Evolutionary conservation across 2,329 filamentous ascomycete species (phyloP), one percentile per base, ranked within the genome.

Genomic region (Fusarium acutatum): DNA sequence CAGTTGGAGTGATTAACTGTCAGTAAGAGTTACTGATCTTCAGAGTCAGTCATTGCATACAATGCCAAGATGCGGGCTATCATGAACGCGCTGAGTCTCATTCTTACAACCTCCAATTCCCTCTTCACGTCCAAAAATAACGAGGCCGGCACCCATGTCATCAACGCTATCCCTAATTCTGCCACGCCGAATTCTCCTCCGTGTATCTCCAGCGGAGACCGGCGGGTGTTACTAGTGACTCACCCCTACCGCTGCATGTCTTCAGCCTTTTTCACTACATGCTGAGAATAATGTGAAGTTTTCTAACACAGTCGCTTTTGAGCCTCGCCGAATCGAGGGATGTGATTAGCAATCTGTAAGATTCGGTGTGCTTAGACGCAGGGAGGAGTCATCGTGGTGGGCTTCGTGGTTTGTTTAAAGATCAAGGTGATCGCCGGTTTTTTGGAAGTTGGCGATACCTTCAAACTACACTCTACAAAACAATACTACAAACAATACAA

Each of bases 121-220:
- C 15, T 30, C 56, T 47, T 56, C 24, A 52, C 24, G 24, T 14
- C 34, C 50, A 40, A 40, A 54, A 38, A 54, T n/a, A 67, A 46
- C 18, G 20, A 35, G 3, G n/a, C 46, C 6, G 12, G 41, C 32
- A 62, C 28, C 63, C 58, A 47, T 52, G 58, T 54, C 37, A 34
- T 50, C 30, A 32, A 43, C 63, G 50, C 75, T 69, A 76, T 74
- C n/a, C 73, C 73, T 30, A 54, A 66, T 77, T 70, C 66, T 67
- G 71, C 37, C 60, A 73, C 71, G 75, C 75, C 75, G 75, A 69
- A 40, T 20, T 22, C 15, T 35, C 9, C 38, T 62, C 47, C 61
- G 46, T 38, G 18, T 37, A 46, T 70, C 37, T 67, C 66, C 63
- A 28, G 46, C 70, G 68, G 40, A 58, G 38, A 58, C 46, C 58